Percentiles rank a stretch among this genome's conserved stretches.
These are phyloP conservation scores for Pleurotus tuber-regium DNA, from an alignment of 768 basidiomycete species.

Conservation along the genomic window DNA sequence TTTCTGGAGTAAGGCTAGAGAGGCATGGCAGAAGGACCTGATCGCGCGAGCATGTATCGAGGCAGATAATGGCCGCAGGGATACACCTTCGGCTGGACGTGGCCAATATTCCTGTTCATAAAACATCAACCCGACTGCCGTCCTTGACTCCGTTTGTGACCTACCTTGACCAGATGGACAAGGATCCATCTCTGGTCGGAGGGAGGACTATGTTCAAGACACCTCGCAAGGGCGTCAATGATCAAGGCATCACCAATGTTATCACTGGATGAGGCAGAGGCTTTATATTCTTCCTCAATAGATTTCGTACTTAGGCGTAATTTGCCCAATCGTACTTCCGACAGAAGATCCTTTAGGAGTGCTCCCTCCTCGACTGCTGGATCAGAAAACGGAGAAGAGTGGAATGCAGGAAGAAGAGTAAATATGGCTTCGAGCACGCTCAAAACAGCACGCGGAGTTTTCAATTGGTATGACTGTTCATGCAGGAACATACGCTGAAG, in stretches of 20 bases:
- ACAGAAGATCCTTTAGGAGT: conserved; percentile 40
- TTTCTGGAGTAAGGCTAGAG: conserved; percentile 26
- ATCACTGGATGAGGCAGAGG: conserved; percentile 34
- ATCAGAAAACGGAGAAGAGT: conserved; percentile 19
- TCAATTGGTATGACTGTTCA: conserved; percentile 38
- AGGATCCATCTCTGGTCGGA: conserved; percentile 50
- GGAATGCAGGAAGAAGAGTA: conserved; percentile 43
- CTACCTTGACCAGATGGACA: conserved; percentile 48
- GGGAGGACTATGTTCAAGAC: conserved; percentile 47
- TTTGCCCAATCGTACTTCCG: conserved; percentile 41
- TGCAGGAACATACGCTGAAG: conserved; percentile 46
- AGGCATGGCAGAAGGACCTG: conserved; percentile 31
- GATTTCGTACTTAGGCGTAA: conserved; percentile 43
- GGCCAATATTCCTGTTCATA: conserved; percentile 50
- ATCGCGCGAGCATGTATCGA: conserved; percentile 49
- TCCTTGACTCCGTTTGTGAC: conserved; percentile 9
- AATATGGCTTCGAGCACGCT: conserved; percentile 53
- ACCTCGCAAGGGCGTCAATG: conserved; percentile 46
- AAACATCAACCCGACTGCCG: not conserved
- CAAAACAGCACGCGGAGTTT: conserved; percentile 45
- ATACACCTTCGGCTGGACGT: conserved; percentile 22
- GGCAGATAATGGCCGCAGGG: conserved; percentile 42
- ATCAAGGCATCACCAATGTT: conserved; percentile 37
- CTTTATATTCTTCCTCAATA: conserved; percentile 52
- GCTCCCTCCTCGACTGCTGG: conserved; percentile 28